Conservation (phyloP, 441 rosid species). For the Metrosideros polymorpha region DNA sequence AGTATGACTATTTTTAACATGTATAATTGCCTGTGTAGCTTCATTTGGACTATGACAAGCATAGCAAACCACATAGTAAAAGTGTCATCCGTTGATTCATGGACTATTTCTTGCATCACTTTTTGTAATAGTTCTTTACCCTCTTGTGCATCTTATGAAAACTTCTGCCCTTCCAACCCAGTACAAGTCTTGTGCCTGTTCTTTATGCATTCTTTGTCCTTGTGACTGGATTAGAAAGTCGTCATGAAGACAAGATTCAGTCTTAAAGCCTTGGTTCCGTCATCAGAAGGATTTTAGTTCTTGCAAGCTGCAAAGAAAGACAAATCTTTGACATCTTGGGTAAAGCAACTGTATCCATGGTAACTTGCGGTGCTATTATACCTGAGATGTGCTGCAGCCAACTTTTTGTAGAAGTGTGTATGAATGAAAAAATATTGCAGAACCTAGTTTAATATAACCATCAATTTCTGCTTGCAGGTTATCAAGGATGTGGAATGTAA, state of each 20-base stretch:
- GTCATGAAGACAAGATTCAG: not conserved
- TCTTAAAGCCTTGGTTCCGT: not conserved
- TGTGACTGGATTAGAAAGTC: not conserved
- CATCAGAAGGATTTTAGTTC: not conserved
- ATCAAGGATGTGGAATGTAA: constrained; percentile 87
- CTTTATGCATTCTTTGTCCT: not conserved
- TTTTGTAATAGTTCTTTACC: not conserved
- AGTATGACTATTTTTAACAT: not conserved
- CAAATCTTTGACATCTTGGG: not conserved
- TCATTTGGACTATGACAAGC: not conserved
- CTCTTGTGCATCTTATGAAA: not conserved
- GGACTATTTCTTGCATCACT: not conserved
- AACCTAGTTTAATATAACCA: not conserved
- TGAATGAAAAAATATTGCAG: not conserved
- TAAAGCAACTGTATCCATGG: not conserved
- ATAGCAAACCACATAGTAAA: not conserved
- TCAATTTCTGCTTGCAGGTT: constrained; percentile 33
- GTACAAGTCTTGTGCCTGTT: not conserved
- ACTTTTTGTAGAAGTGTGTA: not conserved
- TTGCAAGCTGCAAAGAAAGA: not conserved
- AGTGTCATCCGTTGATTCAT: not conserved
- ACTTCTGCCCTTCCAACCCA: not conserved
- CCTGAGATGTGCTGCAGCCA: not conserved
- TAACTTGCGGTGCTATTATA: not conserved
- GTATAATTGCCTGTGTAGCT: not conserved